These are phyloP conservation scores for Aspergillus alliaceus DNA, from an alignment of 2,329 filamentous ascomycete genomes.

Conservation along the genomic window DNA sequence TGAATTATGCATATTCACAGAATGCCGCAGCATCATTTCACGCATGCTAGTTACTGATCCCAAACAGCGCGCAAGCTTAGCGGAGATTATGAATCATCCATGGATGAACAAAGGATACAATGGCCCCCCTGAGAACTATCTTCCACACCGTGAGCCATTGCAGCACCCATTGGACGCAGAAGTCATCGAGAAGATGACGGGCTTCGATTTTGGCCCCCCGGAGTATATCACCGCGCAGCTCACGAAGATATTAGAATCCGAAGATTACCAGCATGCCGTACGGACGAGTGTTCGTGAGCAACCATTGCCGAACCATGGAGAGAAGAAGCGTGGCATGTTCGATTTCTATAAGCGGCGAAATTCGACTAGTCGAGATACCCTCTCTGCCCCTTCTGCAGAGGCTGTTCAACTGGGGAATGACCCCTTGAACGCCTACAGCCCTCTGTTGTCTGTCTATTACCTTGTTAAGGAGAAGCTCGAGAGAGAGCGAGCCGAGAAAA, in stretches of 20 bases:
- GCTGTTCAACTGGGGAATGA: slow-evolving; percentile 79
- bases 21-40: slow-evolving; percentile 89
- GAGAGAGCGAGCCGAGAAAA: slow-evolving; percentile 64
- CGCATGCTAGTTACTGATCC: slow-evolving; percentile 96
- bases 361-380: slow-evolving; percentile 84
- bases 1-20: slow-evolving; percentile 52
- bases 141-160: slow-evolving; percentile 82
- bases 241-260: slow-evolving; percentile 82
- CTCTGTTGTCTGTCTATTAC: slow-evolving; percentile 90
- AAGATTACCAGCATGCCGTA: slow-evolving; percentile 89
- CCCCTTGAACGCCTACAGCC: slow-evolving; percentile 89
- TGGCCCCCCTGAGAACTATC: slow-evolving; percentile 81
- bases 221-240: slow-evolving; percentile 82
- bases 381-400: slow-evolving; percentile 81
- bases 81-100: slow-evolving; percentile 90
- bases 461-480: slow-evolving; percentile 94
- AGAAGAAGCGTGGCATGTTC: slow-evolving; percentile 87
- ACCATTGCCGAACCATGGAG: slow-evolving; percentile 58
- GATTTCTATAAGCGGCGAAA: slow-evolving; percentile 96
- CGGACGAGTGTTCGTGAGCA: slow-evolving; percentile 68
- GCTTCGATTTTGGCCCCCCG: slow-evolving; percentile 91
- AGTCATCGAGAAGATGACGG: slow-evolving; percentile 90
- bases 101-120: slow-evolving; percentile 95
- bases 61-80: slow-evolving; percentile 77
- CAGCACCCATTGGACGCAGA: slow-evolving; percentile 78